phyloP scores from a whole-genome alignment of 2,329 filamentous ascomycete species.

The Didymosphaeria variabile region DNA sequence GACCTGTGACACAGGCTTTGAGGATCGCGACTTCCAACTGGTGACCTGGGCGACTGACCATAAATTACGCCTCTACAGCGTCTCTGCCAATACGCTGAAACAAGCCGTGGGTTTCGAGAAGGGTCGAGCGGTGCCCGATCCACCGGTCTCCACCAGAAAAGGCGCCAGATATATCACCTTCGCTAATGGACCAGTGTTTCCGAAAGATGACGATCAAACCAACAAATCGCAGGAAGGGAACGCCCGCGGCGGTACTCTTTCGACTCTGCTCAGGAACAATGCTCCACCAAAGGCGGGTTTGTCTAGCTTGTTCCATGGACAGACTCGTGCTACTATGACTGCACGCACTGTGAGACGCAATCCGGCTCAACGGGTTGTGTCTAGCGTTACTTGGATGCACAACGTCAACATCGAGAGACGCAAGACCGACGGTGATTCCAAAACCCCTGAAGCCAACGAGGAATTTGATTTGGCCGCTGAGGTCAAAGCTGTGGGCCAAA shows the following conservation, averaged over 20 bases:
- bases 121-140: constrained; percentile 70
- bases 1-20: constrained; percentile 68
- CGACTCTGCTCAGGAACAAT: constrained; percentile 39
- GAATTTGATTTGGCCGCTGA: constrained; percentile 62
- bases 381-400: constrained; percentile 71
- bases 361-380: constrained; percentile 59
- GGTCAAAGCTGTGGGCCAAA: constrained; percentile 68
- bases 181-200: constrained; percentile 61
- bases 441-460: constrained; percentile 27
- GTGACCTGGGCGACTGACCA: constrained; percentile 93
- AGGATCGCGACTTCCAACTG: constrained; percentile 89
- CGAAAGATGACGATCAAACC: constrained; percentile 22
- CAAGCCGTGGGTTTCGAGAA: constrained; percentile 76
- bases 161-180: constrained; percentile 88
- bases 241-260: constrained; percentile 33
- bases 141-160: constrained; percentile 78
- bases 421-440: constrained; percentile 35
- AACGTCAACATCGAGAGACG: constrained; percentile 67
- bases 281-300: constrained; percentile 18
- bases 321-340: constrained; percentile 54
- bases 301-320: constrained; percentile 7
- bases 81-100: constrained; percentile 69
- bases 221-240: constrained; percentile 21
- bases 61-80: constrained; percentile 78
- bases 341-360: constrained; percentile 60